Conservation (phyloP, 2,329 filamentous ascomycete species). For the Pestalotiopsis sp. region DNA sequence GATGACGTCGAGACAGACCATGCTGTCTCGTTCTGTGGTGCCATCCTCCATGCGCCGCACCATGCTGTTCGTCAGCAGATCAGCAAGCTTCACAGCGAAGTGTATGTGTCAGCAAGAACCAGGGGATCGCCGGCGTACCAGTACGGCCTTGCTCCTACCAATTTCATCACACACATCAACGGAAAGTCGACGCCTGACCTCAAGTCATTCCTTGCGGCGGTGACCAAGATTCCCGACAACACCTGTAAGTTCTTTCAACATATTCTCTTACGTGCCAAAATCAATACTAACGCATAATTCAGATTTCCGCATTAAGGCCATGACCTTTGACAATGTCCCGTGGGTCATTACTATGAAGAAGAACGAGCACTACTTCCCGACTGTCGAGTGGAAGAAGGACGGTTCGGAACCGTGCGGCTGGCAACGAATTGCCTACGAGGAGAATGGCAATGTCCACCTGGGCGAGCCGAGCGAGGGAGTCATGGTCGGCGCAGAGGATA, state of each 20-base stretch:
- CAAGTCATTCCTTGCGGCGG: conserved; percentile 77
- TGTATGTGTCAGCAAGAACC: conserved; percentile 89
- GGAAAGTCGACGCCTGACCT: conserved; percentile 83
- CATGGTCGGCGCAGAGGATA: conserved; percentile 39
- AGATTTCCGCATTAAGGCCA: conserved; percentile 95
- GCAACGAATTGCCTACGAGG: conserved; percentile 65
- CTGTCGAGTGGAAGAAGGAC: conserved; percentile 71
- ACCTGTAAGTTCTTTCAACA: conserved; percentile 65
- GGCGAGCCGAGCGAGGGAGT: conserved; percentile 59
- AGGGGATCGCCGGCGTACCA: conserved; percentile 84
- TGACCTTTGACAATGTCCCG: conserved; percentile 97
- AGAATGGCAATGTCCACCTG: conserved; percentile 48
- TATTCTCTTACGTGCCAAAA: neutral
- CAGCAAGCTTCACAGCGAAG: conserved; percentile 91
- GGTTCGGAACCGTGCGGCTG: conserved; percentile 61
- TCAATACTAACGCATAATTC: neutral
- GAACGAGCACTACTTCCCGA: conserved; percentile 93
- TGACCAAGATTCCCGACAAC: conserved; percentile 89
- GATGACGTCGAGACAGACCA: conserved; percentile 91
- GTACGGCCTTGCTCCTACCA: conserved; percentile 91
- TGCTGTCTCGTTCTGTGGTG: conserved; percentile 93
- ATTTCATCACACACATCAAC: conserved; percentile 97
- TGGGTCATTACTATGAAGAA: conserved; percentile 99
- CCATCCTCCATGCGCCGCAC: conserved; percentile 89
- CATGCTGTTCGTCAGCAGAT: conserved; percentile 98